A percentile compares a stretch with the other conserved stretches of the same genome.
These are phyloP conservation scores for Vigna hirtella DNA, from an alignment of 306 rosid species.

Conservation along the genomic window DNA sequence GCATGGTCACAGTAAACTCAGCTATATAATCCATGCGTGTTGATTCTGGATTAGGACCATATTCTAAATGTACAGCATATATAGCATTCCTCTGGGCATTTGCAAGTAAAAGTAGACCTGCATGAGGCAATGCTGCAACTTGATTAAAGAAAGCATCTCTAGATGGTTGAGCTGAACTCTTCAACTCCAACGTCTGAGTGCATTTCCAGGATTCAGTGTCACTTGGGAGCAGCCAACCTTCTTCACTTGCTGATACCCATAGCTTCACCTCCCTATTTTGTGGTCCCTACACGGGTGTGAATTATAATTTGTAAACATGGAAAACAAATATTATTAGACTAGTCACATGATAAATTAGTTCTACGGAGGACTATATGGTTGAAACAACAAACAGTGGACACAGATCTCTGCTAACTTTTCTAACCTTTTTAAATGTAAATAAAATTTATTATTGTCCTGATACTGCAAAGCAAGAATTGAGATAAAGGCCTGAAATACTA, in stretches of 20 bases:
- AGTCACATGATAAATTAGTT: background rate
- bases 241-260: slow-evolving; percentile 89
- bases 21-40: slow-evolving; percentile 93
- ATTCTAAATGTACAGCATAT: slow-evolving; percentile 90
- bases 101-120: slow-evolving; percentile 96
- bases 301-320: slow-evolving; percentile 9
- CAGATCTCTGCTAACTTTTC: background rate
- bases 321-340: slow-evolving; percentile 33
- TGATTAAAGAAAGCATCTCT: slow-evolving; percentile 97
- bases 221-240: slow-evolving; percentile 94
- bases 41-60: slow-evolving; percentile 82
- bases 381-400: background rate
- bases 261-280: slow-evolving; percentile 92
- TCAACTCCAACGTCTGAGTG: slow-evolving; percentile 84
- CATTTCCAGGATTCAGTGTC: slow-evolving; percentile 92
- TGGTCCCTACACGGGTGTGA: slow-evolving; percentile 66
- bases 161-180: slow-evolving; percentile 78
- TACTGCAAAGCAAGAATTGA: background rate
- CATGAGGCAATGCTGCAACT: slow-evolving; percentile 85
- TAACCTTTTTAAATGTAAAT: slow-evolving; percentile 17
- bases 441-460: slow-evolving; percentile 17
- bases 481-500: slow-evolving; percentile 2
- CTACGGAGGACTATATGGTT: background rate
- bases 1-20: slow-evolving; percentile 95
- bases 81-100: slow-evolving; percentile 99